Evolutionary conservation across 1,284 basidiomycete species (phyloP), one percentile per base, ranked within the genome.

Genomic region (Gymnopus androsaceus): DNA sequence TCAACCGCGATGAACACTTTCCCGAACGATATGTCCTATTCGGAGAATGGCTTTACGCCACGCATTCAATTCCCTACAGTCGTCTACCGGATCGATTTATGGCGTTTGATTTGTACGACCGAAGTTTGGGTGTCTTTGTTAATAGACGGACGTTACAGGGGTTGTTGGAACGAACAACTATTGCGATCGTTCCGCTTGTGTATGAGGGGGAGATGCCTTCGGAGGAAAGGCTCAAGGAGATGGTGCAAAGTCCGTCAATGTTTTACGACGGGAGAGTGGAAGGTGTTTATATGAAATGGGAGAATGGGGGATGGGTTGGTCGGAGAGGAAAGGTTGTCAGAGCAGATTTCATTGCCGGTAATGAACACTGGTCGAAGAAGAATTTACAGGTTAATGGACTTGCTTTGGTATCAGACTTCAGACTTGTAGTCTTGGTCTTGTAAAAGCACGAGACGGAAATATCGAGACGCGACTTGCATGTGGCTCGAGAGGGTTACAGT

Each of bases 21-120:
- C 67, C 81, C 5, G 79, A 84, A 65, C 75, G 84, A 1, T 85
- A 77, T 59, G 75, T 85, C 33, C 69, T 86, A 1, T 86, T 77
- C 56, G 84, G 84, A 28, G 84, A 87, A 67, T 86, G 84, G 83
- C 71, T 84, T 63, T 81, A 74, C 38, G 83, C 80, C 28, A 84
- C 78, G 17, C 84, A 86, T 65, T 83, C 82, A 1, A 83, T 86
- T 42, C 64, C 78, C 3, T 86, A 86, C 66, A 75, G 75, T 6
- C 62, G 65, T 15, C 76, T 86, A 5, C 79, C 81, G 2, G 77
- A 79, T 57, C 71, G 70, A 44, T 85, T 87, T 66, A 64, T 85
- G 57, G 82, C 81, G 2, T 85, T 82, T 61, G 84, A 86, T 64
- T 54, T 85, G 48, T 86, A 79, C 63, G 84, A 87, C 65, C 74